Evolutionary conservation across 306 rosid species (phyloP).

Genomic region (Malus sylvestris): DNA sequence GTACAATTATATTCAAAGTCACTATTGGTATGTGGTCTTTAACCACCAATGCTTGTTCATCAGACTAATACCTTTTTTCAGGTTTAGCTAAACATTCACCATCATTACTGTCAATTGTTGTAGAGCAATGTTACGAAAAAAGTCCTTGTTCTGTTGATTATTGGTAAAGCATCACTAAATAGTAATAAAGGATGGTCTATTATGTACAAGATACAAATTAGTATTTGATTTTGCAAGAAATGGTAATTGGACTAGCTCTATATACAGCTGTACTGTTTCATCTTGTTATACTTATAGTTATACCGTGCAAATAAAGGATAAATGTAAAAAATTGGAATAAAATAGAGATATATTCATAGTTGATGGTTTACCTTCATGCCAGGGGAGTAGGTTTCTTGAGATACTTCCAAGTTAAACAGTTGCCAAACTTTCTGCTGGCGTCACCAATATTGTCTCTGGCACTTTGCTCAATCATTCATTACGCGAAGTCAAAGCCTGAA

Average conservation of each 20-base stretch:
- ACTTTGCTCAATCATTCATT: conserved; percentile 58
- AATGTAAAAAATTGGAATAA: neutral
- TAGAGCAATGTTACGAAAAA: too few relatives aligned
- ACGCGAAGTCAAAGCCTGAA: conserved; percentile 68
- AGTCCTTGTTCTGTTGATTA: too few relatives aligned
- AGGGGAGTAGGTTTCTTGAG: conserved; percentile 94
- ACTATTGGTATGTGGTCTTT: conserved; percentile 63
- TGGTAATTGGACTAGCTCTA: too few relatives aligned
- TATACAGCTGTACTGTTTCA: too few relatives aligned
- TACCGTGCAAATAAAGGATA: too few relatives aligned
- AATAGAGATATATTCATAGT: neutral
- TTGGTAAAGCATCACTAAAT: too few relatives aligned
- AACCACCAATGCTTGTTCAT: neutral
- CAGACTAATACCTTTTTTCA: neutral
- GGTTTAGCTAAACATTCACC: neutral
- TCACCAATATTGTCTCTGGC: conserved; percentile 75
- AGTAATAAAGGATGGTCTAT: too few relatives aligned
- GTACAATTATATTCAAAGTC: conserved; percentile 74
- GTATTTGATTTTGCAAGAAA: too few relatives aligned
- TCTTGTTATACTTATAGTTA: too few relatives aligned
- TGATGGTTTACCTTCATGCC: conserved; percentile 31
- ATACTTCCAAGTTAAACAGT: conserved; percentile 73
- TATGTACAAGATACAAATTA: too few relatives aligned
- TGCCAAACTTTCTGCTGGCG: conserved; percentile 89
- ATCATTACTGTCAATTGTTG: too few relatives aligned